Base-by-base conservation (phyloP, 148 eudicot genomes). In the Rhododendron ferrugineum region DNA sequence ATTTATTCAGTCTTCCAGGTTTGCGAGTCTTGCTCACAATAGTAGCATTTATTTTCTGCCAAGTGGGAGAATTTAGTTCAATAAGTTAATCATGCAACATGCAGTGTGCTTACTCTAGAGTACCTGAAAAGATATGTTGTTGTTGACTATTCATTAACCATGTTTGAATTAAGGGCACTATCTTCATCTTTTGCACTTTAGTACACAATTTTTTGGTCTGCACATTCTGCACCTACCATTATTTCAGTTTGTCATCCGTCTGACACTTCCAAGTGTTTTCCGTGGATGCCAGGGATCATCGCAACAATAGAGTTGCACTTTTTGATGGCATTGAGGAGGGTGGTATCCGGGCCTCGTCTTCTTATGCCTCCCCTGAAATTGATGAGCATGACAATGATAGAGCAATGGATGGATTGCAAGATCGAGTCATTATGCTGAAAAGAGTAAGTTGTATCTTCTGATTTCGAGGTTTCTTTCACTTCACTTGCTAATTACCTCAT, bases 291-390 rank as follows among this genome's bases (percentile, higher is more conserved):
- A 93, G 97, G 92, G 97, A 96, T n/a, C 85, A 83, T 82, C 93
- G 96, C 52, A 87, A 89, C 58, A 84, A 82, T 83, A 94, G 96
- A 90, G 46, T 90, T 85, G 88, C 94, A 83, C 93, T 93, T 72
- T 95, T 95, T 85, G 96, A 95, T 89, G 96, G 94, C 80, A 93
- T 97, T 84, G 99, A 97, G 90, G 99, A 97, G 87, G 99, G 99
- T 84, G 99, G 99, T 79, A 91, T 95, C 78, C 91, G 96, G 92
- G 98, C 95, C 74, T 87, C 98, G 23, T 87, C 98, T 78, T 94
- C 95, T 26, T 94, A 96, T 84, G 86, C 94, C 82, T 88, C 96
- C 68, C 96, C 89, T 89, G 99, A 97, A 91, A 97, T 95, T 82
- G 94, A 93, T 87, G 99, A 97, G 88, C 96, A 94, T 68, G 97